A percentile compares a stretch with the other conserved stretches of the same genome.
phyloP scores from a whole-genome alignment of 305 asterid genomes.

The Fraxinus angustifolia region DNA sequence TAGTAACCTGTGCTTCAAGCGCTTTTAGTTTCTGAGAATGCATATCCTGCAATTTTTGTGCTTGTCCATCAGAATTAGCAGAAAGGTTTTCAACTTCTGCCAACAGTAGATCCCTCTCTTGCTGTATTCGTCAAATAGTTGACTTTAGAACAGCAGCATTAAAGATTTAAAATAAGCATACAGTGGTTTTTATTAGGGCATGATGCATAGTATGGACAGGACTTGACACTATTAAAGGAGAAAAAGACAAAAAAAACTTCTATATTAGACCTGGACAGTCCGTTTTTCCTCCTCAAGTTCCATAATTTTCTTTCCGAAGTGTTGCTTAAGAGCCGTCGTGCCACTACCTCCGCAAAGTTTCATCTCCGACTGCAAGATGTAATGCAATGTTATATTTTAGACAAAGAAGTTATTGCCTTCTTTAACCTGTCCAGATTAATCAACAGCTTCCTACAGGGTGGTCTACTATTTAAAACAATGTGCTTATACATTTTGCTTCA shows the following conservation, averaged over 20 bases:
- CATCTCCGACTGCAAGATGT: conserved; percentile 83
- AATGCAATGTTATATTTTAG: conserved; percentile 9
- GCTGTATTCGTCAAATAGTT: conserved; percentile 38
- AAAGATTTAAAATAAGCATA: background rate
- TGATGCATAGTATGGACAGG: background rate
- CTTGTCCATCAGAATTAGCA: conserved; percentile 85
- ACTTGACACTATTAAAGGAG: background rate
- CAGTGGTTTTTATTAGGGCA: background rate
- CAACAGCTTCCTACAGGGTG: conserved; percentile 5
- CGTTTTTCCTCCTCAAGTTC: conserved; percentile 98
- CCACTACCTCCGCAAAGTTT: conserved; percentile 77
- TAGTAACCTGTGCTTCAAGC: conserved; percentile 85
- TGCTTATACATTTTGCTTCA: background rate
- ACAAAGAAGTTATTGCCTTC: background rate
- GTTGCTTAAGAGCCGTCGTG: conserved; percentile 90
- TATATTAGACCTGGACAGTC: conserved; percentile 68
- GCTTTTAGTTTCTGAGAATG: conserved; percentile 81
- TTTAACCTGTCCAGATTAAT: conserved; percentile 5
- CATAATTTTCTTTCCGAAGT: conserved; percentile 81
- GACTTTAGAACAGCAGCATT: conserved; percentile 22
- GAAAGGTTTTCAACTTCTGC: conserved; percentile 95
- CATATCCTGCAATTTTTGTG: conserved; percentile 79
- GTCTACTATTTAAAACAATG: background rate
- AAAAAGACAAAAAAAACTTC: background rate
- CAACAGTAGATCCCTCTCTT: conserved; percentile 76